These are phyloP conservation scores for Aspergillus hiratsukae DNA, from an alignment of 2,329 filamentous ascomycete genomes.

Conservation along the genomic window DNA sequence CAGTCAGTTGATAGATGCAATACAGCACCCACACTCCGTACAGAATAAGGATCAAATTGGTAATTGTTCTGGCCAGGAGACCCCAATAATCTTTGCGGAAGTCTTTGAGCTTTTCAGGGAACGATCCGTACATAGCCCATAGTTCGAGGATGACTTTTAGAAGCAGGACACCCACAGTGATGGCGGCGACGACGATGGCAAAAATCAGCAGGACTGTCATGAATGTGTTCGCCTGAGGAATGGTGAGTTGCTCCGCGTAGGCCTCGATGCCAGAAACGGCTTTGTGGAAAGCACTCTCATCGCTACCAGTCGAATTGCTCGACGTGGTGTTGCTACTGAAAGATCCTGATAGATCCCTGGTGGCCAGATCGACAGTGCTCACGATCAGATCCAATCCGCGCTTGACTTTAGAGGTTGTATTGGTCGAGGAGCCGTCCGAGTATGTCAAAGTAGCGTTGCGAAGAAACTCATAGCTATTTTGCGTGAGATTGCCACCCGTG, in stretches of 20 bases:
- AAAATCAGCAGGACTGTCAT: slow-evolving; percentile 92
- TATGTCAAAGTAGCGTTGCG: slow-evolving; percentile 72
- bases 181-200: slow-evolving; percentile 76
- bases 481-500: slow-evolving; percentile 83
- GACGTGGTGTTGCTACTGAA: slow-evolving; percentile 40
- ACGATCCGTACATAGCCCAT: slow-evolving; percentile 85
- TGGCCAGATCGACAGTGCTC: slow-evolving; percentile 44
- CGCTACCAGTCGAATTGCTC: slow-evolving; percentile 21
- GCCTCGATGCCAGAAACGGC: slow-evolving; percentile 72
- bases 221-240: slow-evolving; percentile 87
- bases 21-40: slow-evolving; percentile 96
- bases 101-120: slow-evolving; percentile 71
- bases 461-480: slow-evolving; percentile 71
- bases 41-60: slow-evolving; percentile 80
- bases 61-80: slow-evolving; percentile 81
- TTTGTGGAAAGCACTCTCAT: slow-evolving; percentile 44
- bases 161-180: slow-evolving; percentile 80
- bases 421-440: slow-evolving; percentile 54
- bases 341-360: slow-evolving; percentile 46
- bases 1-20: slow-evolving; percentile 91
- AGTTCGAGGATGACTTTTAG: slow-evolving; percentile 87
- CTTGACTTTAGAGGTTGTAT: slow-evolving; percentile 46
- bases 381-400: slow-evolving; percentile 50
- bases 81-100: slow-evolving; percentile 98
- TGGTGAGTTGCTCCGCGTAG: slow-evolving; percentile 76